phyloP scores from a whole-genome alignment of 768 basidiomycete species.

The Grammothele lineata region DNA sequence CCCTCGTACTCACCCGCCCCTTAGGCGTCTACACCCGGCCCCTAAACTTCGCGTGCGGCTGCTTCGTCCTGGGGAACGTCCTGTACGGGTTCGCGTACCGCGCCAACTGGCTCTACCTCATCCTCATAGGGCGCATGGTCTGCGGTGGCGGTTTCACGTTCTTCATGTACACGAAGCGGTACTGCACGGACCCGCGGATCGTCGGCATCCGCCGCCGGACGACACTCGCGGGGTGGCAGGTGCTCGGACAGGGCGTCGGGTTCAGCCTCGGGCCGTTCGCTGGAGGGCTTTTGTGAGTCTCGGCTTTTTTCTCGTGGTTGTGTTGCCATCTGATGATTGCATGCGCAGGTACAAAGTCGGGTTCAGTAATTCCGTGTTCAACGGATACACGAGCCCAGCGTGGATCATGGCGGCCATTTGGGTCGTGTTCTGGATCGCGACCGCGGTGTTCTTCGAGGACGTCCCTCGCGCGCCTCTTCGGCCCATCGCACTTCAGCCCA shows the following conservation, averaged over 20 bases:
- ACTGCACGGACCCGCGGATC: slow-evolving; percentile 65
- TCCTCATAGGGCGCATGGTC: slow-evolving; percentile 67
- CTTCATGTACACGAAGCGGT: slow-evolving; percentile 67
- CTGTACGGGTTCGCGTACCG: slow-evolving; percentile 60
- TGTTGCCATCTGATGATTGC: neutral
- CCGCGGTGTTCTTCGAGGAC: slow-evolving; percentile 30
- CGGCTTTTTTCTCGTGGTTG: neutral
- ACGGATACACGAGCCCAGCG: slow-evolving; percentile 63
- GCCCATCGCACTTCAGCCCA: slow-evolving; percentile 9
- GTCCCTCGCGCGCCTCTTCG: slow-evolving; percentile 15
- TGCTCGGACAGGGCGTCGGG: slow-evolving; percentile 58
- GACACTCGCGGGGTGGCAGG: slow-evolving; percentile 57
- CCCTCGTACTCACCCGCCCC: too few relatives aligned
- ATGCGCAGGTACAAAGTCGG: slow-evolving; percentile 51
- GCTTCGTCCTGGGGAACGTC: slow-evolving; percentile 52
- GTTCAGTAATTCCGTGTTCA: slow-evolving; percentile 52
- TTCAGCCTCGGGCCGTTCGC: slow-evolving; percentile 61
- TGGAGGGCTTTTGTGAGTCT: slow-evolving; percentile 48
- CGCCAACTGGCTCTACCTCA: slow-evolving; percentile 59
- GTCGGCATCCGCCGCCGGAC: slow-evolving; percentile 62
- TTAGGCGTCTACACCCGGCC: slow-evolving; percentile 53
- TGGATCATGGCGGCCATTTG: slow-evolving; percentile 61
- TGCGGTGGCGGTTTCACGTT: slow-evolving; percentile 55
- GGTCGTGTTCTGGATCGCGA: slow-evolving; percentile 45
- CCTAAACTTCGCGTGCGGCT: slow-evolving; percentile 49